Evolutionary conservation across 1,284 basidiomycete species (phyloP).

Genomic region (Boletellus deceptivus): DNA sequence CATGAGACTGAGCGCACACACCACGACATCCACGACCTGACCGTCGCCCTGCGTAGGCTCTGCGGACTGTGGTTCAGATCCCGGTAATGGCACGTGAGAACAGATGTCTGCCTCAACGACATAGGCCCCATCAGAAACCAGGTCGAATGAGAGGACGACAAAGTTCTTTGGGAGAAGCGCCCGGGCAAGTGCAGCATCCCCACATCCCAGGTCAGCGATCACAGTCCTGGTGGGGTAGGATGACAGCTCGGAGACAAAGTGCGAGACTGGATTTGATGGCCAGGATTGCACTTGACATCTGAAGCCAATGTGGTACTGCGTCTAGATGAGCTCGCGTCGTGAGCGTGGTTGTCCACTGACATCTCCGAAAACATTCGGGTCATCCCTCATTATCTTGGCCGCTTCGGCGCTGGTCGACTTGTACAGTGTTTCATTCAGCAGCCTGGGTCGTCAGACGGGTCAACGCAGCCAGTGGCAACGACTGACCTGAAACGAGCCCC

Average conservation of each 20-base stretch:
- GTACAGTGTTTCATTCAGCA: conserved; percentile 88
- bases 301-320: conserved; percentile 88
- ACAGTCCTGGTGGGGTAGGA: conserved; percentile 65
- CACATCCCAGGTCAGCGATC: conserved; percentile 93
- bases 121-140: conserved; percentile 71
- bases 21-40: conserved; percentile 86
- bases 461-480: not conserved
- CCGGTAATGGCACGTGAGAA: conserved; percentile 72
- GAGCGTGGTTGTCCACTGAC: conserved; percentile 39
- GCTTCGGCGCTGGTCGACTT: conserved; percentile 77
- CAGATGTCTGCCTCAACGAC: conserved; percentile 83
- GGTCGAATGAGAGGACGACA: conserved; percentile 77
- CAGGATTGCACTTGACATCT: conserved; percentile 85
- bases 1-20: conserved; percentile 97
- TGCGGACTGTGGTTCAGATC: conserved; percentile 57
- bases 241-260: conserved; percentile 65
- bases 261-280: conserved; percentile 86
- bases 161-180: conserved; percentile 67
- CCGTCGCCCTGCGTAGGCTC: conserved; percentile 50
- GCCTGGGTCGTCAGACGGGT: conserved; percentile 42
- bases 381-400: conserved; percentile 76
- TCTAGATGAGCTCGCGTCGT: conserved; percentile 9
- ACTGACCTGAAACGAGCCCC: conserved; percentile 82
- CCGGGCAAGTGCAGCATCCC: conserved; percentile 87
- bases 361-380: conserved; percentile 74